phyloP scores from a whole-genome alignment of 805 yeast genomes.

The Lipomyces spencermartinsiae region DNA sequence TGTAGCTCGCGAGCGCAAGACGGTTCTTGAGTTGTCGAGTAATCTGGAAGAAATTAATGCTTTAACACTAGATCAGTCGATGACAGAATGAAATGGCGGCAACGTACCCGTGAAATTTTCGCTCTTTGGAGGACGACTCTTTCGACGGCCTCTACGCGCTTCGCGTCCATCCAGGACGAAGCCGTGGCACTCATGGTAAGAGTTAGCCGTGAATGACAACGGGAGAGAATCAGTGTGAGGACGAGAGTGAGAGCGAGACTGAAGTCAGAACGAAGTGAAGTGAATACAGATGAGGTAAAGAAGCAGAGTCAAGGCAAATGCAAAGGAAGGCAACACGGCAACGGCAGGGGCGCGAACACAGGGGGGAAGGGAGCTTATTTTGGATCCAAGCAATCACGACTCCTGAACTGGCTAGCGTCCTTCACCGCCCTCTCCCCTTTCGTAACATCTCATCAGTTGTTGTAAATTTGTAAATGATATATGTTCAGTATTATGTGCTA shows the following conservation, averaged over 20 bases:
- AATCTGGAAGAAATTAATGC: constrained; percentile 38
- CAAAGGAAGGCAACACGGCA: neutral
- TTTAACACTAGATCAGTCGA: neutral
- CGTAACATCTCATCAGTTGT: constrained; percentile 30
- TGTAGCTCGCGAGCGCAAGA: constrained; percentile 51
- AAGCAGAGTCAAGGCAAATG: constrained; percentile 10
- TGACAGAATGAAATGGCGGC: neutral
- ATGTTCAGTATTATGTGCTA: neutral
- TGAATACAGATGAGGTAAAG: constrained; percentile 8
- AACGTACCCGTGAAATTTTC: constrained; percentile 49
- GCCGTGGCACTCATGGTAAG: constrained; percentile 21
- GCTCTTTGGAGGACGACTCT: constrained; percentile 51
- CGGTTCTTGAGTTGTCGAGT: constrained; percentile 52
- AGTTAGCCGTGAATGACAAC: neutral
- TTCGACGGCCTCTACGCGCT: constrained; percentile 39
- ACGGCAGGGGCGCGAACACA: neutral
- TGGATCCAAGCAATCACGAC: neutral
- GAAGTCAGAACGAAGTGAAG: neutral
- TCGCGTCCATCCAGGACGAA: constrained; percentile 37
- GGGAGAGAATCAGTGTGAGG: neutral
- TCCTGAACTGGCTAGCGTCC: neutral
- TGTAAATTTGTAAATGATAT: neutral
- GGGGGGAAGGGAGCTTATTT: constrained; percentile 1
- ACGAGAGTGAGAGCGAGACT: neutral
- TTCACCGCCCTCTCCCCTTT: neutral